Evolutionary conservation across 179 eudicot species (phyloP).

Genomic region (Corrigiola litoralis): DNA sequence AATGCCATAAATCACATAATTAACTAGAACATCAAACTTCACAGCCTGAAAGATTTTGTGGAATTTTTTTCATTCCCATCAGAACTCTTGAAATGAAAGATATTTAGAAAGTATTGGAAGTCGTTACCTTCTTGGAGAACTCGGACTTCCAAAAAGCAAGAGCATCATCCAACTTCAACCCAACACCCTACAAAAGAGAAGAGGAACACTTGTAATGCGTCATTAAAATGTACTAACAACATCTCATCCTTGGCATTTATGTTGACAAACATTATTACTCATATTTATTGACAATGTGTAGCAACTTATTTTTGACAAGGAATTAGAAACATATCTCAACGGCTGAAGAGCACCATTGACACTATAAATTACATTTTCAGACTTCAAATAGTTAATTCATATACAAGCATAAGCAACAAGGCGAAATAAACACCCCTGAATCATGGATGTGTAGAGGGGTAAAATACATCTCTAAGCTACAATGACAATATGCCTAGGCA

Average conservation of each 20-base stretch:
- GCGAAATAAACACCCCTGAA: neutral
- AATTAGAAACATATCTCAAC: neutral
- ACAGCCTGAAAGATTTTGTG: no score
- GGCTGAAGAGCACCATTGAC: neutral
- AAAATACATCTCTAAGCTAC: neutral
- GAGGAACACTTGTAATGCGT: neutral
- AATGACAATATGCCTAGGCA: neutral
- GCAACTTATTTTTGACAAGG: neutral
- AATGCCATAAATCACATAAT: no score
- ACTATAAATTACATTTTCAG: neutral
- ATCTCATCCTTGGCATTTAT: neutral
- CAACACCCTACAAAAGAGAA: conserved; percentile 66
- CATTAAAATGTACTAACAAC: neutral
- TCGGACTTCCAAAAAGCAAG: conserved; percentile 94
- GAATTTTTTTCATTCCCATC: neutral
- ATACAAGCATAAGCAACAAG: neutral
- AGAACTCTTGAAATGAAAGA: neutral
- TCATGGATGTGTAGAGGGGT: neutral
- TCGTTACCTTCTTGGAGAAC: conserved; percentile 74
- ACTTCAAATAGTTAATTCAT: neutral
- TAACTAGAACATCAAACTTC: neutral
- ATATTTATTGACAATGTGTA: neutral
- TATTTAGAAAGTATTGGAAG: neutral
- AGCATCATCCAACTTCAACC: conserved; percentile 93
- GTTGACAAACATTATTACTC: neutral